These are phyloP conservation scores for Starmera quercuum DNA, from an alignment of 805 yeast species.

Conservation along the genomic window DNA sequence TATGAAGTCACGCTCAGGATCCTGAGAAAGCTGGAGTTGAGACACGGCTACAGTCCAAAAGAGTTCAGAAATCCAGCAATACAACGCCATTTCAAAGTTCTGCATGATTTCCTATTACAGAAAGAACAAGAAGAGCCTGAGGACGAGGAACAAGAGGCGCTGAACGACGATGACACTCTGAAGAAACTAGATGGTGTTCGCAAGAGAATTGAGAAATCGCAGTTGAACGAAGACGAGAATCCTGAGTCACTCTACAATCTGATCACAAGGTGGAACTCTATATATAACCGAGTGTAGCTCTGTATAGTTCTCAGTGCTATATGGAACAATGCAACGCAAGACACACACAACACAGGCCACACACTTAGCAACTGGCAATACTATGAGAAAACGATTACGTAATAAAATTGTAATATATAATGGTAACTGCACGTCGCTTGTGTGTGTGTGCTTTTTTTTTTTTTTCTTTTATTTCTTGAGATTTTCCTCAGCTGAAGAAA, in stretches of 20 bases:
- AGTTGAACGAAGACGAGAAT: constrained; percentile 15
- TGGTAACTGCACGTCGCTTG: too few relatives aligned
- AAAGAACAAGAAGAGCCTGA: constrained; percentile 23
- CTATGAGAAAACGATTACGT: too few relatives aligned
- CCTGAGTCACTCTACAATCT: constrained; percentile 16
- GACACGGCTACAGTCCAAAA: constrained; percentile 45
- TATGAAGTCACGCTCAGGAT: constrained; percentile 15
- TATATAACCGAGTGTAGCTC: constrained; percentile 16
- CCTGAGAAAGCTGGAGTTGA: constrained; percentile 31
- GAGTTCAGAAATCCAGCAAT: constrained; percentile 59
- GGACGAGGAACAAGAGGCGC: constrained; percentile 4
- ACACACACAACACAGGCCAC: too few relatives aligned
- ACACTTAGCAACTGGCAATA: too few relatives aligned
- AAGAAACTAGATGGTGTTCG: constrained; percentile 21
- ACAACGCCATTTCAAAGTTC: constrained; percentile 55
- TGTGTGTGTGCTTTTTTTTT: too few relatives aligned
- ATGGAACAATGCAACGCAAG: too few relatives aligned
- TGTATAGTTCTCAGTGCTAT: too few relatives aligned
- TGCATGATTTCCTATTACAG: constrained; percentile 63
- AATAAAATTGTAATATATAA: too few relatives aligned
- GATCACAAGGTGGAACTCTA: constrained; percentile 25
- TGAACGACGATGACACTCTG: constrained; percentile 28
- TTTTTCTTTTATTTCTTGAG: too few relatives aligned
- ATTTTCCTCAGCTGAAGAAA: too few relatives aligned
- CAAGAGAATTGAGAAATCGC: constrained; percentile 19